phyloP scores from a whole-genome alignment of 129 eudicot genomes.

The Flaveria robusta region DNA sequence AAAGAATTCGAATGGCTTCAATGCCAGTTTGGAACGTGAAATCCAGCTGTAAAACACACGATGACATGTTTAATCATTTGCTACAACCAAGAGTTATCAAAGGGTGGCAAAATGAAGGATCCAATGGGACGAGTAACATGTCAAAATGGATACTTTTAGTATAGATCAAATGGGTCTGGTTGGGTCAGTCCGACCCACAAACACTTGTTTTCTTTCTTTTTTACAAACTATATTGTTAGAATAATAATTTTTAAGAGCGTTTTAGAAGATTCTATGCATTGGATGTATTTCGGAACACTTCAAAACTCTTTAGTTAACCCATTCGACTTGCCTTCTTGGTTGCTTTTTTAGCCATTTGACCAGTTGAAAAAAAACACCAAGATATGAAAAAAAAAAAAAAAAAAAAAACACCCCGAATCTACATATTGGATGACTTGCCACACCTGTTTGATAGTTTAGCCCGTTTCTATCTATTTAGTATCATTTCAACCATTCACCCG shows the following conservation, averaged over 20 bases:
- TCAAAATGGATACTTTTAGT: background rate
- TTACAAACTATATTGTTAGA: background rate
- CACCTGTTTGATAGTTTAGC: no score
- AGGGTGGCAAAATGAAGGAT: background rate
- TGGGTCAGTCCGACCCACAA: background rate
- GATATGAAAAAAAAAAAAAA: background rate
- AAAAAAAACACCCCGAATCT: background rate
- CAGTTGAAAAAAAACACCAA: background rate
- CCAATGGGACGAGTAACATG: background rate
- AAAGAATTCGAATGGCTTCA: slow-evolving; percentile 80
- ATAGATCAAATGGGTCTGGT: background rate
- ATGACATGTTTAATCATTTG: slow-evolving; percentile 1
- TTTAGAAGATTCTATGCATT: background rate
- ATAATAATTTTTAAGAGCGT: background rate
- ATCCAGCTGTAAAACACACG: slow-evolving; percentile 59
- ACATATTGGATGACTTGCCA: background rate
- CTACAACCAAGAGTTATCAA: background rate
- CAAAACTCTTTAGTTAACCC: no score
- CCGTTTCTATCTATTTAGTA: background rate
- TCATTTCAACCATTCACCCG: background rate
- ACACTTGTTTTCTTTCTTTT: background rate
- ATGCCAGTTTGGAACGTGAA: slow-evolving; percentile 72
- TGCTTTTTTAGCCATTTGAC: no score
- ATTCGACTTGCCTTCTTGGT: no score
- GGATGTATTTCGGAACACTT: background rate